Percentiles rank a stretch among this genome's conserved stretches.
These are phyloP conservation scores for Aeminium ludgeri DNA, from an alignment of 495 filamentous ascomycete species.

Conservation along the genomic window DNA sequence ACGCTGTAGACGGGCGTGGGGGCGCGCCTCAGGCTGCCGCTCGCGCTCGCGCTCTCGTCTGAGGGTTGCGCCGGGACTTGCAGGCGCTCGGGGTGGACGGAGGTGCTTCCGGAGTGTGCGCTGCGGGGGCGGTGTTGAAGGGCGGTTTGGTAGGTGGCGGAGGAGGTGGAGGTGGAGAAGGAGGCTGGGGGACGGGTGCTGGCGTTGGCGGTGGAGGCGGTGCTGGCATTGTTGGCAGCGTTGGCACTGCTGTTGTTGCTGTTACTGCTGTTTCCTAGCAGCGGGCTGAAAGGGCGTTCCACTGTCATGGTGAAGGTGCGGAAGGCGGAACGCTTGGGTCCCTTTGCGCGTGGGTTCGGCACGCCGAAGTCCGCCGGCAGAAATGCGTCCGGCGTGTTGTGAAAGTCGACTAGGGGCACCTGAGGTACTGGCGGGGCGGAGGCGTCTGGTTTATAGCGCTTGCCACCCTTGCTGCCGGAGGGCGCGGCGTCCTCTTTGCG, in stretches of 20 bases:
- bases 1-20: conserved; percentile 8
- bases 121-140: no score
- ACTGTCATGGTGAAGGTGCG: conserved; percentile 13
- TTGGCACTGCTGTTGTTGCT: no score
- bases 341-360: conserved; percentile 10
- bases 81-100: no score
- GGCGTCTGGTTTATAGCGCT: not conserved
- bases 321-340: conserved; percentile 14
- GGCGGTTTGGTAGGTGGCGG: no score
- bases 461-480: not conserved
- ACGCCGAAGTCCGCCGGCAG: conserved; percentile 26
- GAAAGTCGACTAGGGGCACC: conserved; percentile 13
- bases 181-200: no score
- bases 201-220: no score
- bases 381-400: conserved; percentile 22
- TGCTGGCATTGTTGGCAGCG: no score
- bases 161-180: no score
- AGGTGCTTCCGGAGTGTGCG: no score
- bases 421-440: not conserved
- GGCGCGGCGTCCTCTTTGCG: conserved; percentile 19
- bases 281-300: conserved; percentile 15
- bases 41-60: no score
- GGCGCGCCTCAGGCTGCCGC: not conserved
- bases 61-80: no score
- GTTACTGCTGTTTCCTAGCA: conserved; percentile 11